Conservation (phyloP, 108 stramenopile species). For the Conticribra guillardii region DNA sequence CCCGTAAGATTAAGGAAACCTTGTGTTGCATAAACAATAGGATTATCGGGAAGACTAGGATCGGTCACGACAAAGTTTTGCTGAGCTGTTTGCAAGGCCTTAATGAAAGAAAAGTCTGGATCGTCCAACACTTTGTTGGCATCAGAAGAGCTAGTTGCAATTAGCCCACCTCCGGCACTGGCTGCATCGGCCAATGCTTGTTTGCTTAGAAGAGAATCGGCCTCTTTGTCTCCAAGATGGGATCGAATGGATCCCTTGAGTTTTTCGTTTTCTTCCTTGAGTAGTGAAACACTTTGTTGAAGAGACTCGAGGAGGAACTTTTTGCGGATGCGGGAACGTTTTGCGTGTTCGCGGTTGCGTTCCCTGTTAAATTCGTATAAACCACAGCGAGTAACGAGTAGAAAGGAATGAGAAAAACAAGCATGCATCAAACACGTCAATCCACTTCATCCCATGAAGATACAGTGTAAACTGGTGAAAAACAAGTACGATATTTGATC, state of each 20-base stretch:
- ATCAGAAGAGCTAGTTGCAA: conserved; percentile 64
- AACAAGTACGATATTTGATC: background rate
- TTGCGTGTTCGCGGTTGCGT: conserved; percentile 94
- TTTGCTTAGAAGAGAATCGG: conserved; percentile 60
- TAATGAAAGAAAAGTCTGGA: conserved; percentile 97
- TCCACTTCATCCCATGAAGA: background rate
- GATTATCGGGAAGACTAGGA: conserved; percentile 94
- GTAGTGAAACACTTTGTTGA: conserved; percentile 80
- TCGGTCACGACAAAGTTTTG: conserved; percentile 98
- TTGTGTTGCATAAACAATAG: conserved; percentile 93
- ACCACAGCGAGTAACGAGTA: conserved; percentile 1
- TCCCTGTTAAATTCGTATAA: conserved; percentile 45
- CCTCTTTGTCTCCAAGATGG: conserved; percentile 75
- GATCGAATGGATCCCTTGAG: conserved; percentile 68
- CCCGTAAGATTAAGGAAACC: conserved; percentile 95
- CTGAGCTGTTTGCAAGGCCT: conserved; percentile 95
- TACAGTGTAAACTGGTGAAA: background rate
- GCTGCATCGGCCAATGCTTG: conserved; percentile 51
- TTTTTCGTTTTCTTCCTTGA: conserved; percentile 90
- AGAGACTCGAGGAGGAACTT: conserved; percentile 95
- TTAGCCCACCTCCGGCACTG: conserved; percentile 62
- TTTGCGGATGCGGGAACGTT: conserved; percentile 94
- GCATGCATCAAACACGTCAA: background rate
- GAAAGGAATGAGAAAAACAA: background rate
- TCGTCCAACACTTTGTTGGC: conserved; percentile 94